A percentile compares a stretch with the other conserved stretches of the same genome.
These are phyloP conservation scores for Pythium insidiosum DNA, from an alignment of 352 stramenopile genomes.

Conservation along the genomic window DNA sequence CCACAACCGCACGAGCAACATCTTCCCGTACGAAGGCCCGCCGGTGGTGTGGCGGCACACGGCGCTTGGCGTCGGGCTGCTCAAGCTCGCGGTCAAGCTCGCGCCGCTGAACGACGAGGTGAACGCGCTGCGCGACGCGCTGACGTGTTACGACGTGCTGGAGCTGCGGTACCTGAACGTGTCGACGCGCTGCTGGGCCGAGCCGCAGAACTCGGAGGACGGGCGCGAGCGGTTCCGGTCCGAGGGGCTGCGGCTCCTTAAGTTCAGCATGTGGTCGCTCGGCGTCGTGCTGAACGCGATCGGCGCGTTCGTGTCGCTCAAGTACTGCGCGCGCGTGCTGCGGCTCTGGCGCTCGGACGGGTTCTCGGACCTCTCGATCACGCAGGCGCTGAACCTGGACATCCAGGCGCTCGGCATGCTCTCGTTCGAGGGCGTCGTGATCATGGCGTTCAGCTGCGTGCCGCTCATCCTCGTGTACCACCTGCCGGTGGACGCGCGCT, in stretches of 20 bases:
- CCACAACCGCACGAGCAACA: no score
- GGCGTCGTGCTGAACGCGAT: constrained; percentile 28
- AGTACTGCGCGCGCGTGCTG: constrained; percentile 17
- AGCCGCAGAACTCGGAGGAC: constrained; percentile 13
- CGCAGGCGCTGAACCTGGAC: constrained; percentile 24
- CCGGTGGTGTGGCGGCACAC: constrained; percentile 23
- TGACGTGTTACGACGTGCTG: constrained; percentile 22
- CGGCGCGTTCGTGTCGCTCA: constrained; percentile 14
- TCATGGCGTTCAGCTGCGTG: constrained; percentile 18
- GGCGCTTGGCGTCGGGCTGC: constrained; percentile 15
- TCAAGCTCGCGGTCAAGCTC: constrained; percentile 12
- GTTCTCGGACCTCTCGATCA: constrained; percentile 22
- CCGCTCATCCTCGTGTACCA: not conserved
- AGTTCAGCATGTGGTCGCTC: constrained; percentile 32
- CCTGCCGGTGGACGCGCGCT: not conserved
- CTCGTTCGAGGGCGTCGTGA: constrained; percentile 15
- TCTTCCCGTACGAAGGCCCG: constrained; percentile 15
- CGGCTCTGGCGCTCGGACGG: constrained; percentile 11
- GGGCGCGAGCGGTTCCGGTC: constrained; percentile 17
- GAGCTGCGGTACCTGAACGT: constrained; percentile 28
- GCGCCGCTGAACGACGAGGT: constrained; percentile 2
- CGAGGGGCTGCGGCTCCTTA: constrained; percentile 16
- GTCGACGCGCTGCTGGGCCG: constrained; percentile 26
- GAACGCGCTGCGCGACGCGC: constrained; percentile 14
- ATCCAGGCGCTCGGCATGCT: constrained; percentile 27